These are phyloP conservation scores for Ceratocystis ficicola DNA, from an alignment of 2,329 filamentous ascomycete species.

Conservation along the genomic window DNA sequence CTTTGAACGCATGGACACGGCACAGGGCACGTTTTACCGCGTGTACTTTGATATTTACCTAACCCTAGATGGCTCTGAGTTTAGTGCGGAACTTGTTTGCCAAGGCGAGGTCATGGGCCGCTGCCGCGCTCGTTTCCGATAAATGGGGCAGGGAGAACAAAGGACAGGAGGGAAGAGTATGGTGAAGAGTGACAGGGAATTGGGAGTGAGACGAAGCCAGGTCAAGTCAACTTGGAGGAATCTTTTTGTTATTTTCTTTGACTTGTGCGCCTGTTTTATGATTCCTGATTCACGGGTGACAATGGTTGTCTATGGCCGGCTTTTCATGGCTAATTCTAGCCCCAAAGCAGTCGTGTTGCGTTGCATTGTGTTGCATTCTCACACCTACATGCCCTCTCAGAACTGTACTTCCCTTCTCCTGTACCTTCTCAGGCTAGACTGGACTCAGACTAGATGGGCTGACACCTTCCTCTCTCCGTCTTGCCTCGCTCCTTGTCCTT, in stretches of 20 bases:
- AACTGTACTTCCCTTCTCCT: not conserved
- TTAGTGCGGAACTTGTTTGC: slow-evolving; percentile 96
- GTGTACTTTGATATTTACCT: slow-evolving; percentile 73
- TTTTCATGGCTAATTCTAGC: not conserved
- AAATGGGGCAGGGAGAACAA: slow-evolving; percentile 25
- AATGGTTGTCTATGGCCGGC: not conserved
- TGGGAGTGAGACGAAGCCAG: no score
- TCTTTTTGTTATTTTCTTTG: no score
- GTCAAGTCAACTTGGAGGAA: no score
- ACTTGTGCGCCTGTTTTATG: no score
- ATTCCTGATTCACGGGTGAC: no score
- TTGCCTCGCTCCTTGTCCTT: not conserved
- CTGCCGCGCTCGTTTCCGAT: slow-evolving; percentile 79
- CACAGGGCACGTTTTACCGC: slow-evolving; percentile 90
- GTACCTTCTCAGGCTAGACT: no score
- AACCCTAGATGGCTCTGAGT: slow-evolving; percentile 91
- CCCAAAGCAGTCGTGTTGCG: no score
- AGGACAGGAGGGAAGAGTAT: not conserved
- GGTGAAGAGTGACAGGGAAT: not conserved
- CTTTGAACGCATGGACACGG: slow-evolving; percentile 98
- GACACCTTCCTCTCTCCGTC: not conserved
- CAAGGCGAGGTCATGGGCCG: slow-evolving; percentile 98
- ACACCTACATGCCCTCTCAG: not conserved
- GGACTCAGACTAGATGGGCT: no score
- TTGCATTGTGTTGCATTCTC: no score